Percentiles rank a stretch among this genome's conserved stretches.
Conservation (phyloP, 805 yeast species). For the Saccharomycopsis amapae region DNA sequence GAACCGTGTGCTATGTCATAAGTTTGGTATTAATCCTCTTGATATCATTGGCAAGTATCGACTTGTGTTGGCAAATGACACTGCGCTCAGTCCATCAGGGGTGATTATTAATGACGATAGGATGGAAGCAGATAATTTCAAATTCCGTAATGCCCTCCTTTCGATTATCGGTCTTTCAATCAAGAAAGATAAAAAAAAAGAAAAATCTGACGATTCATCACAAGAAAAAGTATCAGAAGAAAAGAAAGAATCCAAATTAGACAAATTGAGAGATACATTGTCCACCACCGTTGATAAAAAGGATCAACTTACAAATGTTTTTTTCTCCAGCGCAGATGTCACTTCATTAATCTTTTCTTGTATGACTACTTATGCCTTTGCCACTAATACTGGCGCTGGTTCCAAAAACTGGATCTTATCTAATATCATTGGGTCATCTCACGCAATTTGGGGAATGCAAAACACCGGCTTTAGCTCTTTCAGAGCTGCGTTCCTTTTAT, state of each 20-base stretch:
- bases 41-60: constrained; percentile 33
- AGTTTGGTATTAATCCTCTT: constrained; percentile 26
- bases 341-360: constrained; percentile 24
- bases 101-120: constrained; percentile 29
- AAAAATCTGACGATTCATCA: background rate
- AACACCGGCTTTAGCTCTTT: constrained; percentile 37
- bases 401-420: constrained; percentile 39
- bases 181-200: background rate
- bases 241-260: constrained; percentile 2
- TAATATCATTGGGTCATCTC: constrained; percentile 36
- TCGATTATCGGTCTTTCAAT: background rate
- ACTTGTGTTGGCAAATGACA: constrained; percentile 34
- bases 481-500: constrained; percentile 37
- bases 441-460: constrained; percentile 39
- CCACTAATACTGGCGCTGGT: constrained; percentile 25
- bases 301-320: constrained; percentile 32
- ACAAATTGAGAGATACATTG: constrained; percentile 10
- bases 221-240: constrained; percentile 7
- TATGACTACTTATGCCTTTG: constrained; percentile 5
- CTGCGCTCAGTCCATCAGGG: constrained; percentile 33
- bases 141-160: constrained; percentile 1
- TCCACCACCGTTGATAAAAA: constrained; percentile 22
- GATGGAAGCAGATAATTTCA: constrained; percentile 27
- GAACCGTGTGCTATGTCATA: constrained; percentile 28
- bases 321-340: constrained; percentile 29